Percentiles rank a stretch among this genome's conserved stretches.
Evolutionary conservation across 371 early-diverging fungal species (phyloP).

Genomic region (Catenaria anguillulae): DNA sequence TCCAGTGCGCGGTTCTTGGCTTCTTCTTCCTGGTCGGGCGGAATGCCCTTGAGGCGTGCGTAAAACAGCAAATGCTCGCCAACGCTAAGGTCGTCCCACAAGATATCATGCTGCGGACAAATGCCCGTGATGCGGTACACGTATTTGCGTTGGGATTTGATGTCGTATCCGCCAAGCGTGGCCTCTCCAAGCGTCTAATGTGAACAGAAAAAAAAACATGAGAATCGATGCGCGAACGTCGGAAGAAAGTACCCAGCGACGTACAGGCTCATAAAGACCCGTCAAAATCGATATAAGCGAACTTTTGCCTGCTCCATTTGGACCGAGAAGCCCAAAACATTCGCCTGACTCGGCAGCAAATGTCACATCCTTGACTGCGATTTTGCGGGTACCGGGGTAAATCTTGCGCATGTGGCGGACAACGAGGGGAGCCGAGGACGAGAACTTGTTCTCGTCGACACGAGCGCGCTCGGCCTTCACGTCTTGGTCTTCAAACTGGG

Average conservation of each 20-base stretch:
- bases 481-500: conserved; percentile 39
- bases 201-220: no score
- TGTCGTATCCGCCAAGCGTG: conserved; percentile 40
- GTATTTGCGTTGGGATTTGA: conserved; percentile 31
- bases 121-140: conserved; percentile 52
- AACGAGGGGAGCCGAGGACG: conserved; percentile 28
- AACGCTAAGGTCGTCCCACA: conserved; percentile 60
- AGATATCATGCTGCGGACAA: conserved; percentile 58
- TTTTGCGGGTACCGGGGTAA: conserved; percentile 33
- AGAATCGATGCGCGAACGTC: no score
- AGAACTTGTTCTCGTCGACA: conserved; percentile 20
- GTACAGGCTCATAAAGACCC: conserved; percentile 38
- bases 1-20: conserved; percentile 30
- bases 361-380: conserved; percentile 50
- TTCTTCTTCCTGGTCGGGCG: conserved; percentile 23
- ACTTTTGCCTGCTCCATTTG: conserved; percentile 33
- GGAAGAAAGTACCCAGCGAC: no score
- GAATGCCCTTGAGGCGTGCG: conserved; percentile 37
- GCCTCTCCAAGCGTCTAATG: conserved; percentile 37
- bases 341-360: conserved; percentile 40
- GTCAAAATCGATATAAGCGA: conserved; percentile 51
- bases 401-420: conserved; percentile 43
- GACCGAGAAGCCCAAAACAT: conserved; percentile 47
- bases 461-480: conserved; percentile 38
- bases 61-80: conserved; percentile 41